phyloP scores from a whole-genome alignment of 2,329 filamentous ascomycete species.

The Phoma sp. region DNA sequence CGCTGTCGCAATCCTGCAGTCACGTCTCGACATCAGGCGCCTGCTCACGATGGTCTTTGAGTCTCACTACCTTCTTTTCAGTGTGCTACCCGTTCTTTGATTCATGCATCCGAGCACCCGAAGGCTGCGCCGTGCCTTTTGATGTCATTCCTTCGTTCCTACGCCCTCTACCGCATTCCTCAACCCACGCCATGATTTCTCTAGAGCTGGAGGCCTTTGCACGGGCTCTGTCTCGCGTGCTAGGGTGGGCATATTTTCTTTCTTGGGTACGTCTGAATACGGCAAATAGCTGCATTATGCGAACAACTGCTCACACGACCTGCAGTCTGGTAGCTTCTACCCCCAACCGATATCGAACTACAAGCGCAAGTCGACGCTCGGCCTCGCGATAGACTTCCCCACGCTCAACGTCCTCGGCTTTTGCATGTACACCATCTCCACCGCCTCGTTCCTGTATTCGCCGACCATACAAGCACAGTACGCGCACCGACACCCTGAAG shows the following conservation, averaged over 20 bases:
- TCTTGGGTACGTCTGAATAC: conserved; percentile 31
- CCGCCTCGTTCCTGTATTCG: conserved; percentile 78
- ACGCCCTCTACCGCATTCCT: conserved; percentile 6
- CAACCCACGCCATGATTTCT: conserved; percentile 24
- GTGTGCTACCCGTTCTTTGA: neutral
- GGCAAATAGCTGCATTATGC: neutral
- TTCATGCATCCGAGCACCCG: conserved; percentile 3
- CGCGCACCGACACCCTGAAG: conserved; percentile 75
- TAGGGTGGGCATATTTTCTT: conserved; percentile 50
- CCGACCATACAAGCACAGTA: conserved; percentile 81
- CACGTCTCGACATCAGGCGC: conserved; percentile 30
- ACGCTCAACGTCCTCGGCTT: conserved; percentile 77
- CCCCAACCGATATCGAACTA: conserved; percentile 86
- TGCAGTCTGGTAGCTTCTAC: conserved; percentile 68
- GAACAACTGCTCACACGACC: neutral
- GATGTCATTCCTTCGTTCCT: conserved; percentile 11
- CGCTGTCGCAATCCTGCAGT: conserved; percentile 20
- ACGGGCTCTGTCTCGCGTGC: conserved; percentile 41
- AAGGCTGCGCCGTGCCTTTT: conserved; percentile 7
- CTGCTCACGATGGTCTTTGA: conserved; percentile 16
- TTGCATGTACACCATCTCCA: conserved; percentile 77
- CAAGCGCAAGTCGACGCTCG: conserved; percentile 76
- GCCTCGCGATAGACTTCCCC: conserved; percentile 88
- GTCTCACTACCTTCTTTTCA: conserved; percentile 16
- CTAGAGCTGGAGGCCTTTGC: conserved; percentile 40